Conservation (phyloP, 345 rosid genomes). For the Rubroshorea leprosula region DNA sequence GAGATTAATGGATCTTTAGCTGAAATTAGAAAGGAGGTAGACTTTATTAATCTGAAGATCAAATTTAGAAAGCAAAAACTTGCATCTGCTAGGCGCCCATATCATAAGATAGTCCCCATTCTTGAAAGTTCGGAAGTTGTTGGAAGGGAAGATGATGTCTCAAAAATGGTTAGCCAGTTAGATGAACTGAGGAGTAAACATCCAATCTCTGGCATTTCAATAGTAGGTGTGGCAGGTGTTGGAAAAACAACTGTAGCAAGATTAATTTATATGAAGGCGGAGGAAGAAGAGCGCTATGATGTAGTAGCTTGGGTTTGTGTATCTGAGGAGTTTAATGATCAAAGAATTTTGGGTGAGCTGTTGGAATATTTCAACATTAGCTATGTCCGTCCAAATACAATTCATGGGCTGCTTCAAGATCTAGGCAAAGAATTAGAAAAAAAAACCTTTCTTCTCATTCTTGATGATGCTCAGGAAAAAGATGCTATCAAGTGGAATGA, state of each 20-base stretch:
- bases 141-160: too few species aligned
- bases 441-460: background rate
- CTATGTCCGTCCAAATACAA: background rate
- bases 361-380: background rate
- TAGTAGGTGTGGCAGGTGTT: too few species aligned
- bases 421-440: background rate
- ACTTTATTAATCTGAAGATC: too few species aligned
- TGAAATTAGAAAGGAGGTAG: background rate
- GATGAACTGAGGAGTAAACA: background rate
- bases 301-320: background rate
- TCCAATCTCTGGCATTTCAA: too few species aligned
- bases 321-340: background rate
- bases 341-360: background rate
- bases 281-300: background rate
- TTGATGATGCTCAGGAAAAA: background rate
- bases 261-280: background rate
- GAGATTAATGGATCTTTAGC: background rate
- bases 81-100: too few species aligned
- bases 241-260: background rate
- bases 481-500: background rate
- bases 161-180: background rate
- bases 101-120: too few species aligned
- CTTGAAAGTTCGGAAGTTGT: too few species aligned
- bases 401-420: background rate
- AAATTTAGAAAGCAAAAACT: too few species aligned